These are phyloP conservation scores for Phoenix dactylifera DNA, from an alignment of 176 grass and related monocot species.

Conservation along the genomic window DNA sequence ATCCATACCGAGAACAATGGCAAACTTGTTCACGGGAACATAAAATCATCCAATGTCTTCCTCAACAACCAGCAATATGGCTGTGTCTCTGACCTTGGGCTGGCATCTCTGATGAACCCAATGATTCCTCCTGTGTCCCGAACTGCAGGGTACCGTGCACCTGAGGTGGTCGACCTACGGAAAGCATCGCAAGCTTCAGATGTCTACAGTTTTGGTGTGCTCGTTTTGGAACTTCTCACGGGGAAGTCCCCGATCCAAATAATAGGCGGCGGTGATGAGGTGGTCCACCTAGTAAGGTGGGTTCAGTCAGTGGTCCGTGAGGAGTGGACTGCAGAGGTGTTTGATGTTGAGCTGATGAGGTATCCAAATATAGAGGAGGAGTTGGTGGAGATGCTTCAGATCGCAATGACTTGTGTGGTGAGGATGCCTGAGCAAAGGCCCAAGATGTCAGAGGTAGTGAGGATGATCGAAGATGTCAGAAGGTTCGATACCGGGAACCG, in stretches of 20 bases:
- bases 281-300: slow-evolving; percentile 89
- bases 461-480: slow-evolving; percentile 66
- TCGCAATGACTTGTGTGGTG: slow-evolving; percentile 70
- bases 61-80: slow-evolving; percentile 50
- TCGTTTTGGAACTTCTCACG: slow-evolving; percentile 78
- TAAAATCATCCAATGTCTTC: slow-evolving; percentile 92
- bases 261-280: slow-evolving; percentile 58
- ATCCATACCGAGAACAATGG: slow-evolving; percentile 79
- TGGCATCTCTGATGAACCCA: slow-evolving; percentile 67
- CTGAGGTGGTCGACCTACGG: slow-evolving; percentile 78
- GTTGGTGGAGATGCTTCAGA: slow-evolving; percentile 99
- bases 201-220: slow-evolving; percentile 87
- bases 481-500: slow-evolving; percentile 31
- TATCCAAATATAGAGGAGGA: slow-evolving; percentile 96
- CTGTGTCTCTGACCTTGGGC: slow-evolving; percentile 58
- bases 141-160: slow-evolving; percentile 65
- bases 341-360: slow-evolving; percentile 81
- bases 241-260: slow-evolving; percentile 84
- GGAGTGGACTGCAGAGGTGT: slow-evolving; percentile 96
- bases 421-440: slow-evolving; percentile 77
- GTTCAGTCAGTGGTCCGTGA: slow-evolving; percentile 91
- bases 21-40: slow-evolving; percentile 92
- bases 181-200: slow-evolving; percentile 67
- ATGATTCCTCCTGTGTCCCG: slow-evolving; percentile 60
- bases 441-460: slow-evolving; percentile 67